Percentiles rank a stretch among this genome's conserved stretches.
These are phyloP conservation scores for Podaxis sp. DNA, from an alignment of 768 basidiomycete species.

Conservation along the genomic window DNA sequence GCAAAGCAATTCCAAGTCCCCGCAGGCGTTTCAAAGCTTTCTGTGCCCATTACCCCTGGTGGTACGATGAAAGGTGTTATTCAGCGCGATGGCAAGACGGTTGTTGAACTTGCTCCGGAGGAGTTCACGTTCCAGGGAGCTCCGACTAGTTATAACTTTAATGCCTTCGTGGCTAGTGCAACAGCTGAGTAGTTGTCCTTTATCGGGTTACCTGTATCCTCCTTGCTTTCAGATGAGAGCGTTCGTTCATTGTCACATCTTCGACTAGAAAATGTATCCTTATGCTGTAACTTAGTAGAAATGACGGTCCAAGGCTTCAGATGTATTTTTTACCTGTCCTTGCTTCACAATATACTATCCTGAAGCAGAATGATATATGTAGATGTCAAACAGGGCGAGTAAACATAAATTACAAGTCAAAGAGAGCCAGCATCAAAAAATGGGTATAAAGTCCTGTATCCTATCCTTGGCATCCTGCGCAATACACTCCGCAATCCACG, in stretches of 20 bases:
- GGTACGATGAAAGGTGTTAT: constrained; percentile 51
- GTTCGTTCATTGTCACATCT: constrained; percentile 4
- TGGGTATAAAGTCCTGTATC: constrained; percentile 93
- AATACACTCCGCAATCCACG: constrained; percentile 98
- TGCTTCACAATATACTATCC: not conserved
- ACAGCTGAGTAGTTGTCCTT: constrained; percentile 20
- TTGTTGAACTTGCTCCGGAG: constrained; percentile 46
- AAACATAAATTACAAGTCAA: not conserved
- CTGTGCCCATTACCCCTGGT: constrained; percentile 51
- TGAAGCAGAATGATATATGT: not conserved
- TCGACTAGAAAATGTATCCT: not conserved
- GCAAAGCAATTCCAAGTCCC: constrained; percentile 47
- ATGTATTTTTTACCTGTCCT: not conserved
- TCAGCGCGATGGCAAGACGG: constrained; percentile 41
- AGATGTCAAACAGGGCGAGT: not conserved
- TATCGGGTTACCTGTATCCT: not conserved
- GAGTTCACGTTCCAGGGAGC: constrained; percentile 53
- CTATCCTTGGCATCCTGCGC: constrained; percentile 95
- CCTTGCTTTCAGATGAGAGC: not conserved
- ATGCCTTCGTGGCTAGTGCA: constrained; percentile 56
- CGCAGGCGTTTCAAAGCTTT: constrained; percentile 61
- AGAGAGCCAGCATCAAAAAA: constrained; percentile 53
- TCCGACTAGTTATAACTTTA: constrained; percentile 68
- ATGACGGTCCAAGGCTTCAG: not conserved
- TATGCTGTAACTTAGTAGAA: not conserved